These are phyloP conservation scores for Cornus controversa DNA, from an alignment of 148 eudicot genomes.

Conservation along the genomic window DNA sequence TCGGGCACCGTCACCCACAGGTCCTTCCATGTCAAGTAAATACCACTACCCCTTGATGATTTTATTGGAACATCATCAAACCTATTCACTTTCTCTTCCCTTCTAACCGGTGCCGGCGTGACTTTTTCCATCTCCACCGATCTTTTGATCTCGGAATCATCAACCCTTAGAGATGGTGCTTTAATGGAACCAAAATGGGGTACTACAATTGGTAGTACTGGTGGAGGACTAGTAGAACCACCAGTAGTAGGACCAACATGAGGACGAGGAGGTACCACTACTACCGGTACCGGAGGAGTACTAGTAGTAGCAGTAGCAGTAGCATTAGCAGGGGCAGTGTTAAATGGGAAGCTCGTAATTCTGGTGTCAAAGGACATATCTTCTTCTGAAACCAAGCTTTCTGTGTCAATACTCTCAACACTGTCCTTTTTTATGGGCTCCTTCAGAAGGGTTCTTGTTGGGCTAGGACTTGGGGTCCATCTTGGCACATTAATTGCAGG, in stretches of 20 bases:
- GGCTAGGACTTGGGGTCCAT: constrained; percentile 50
- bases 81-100: background rate
- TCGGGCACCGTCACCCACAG: constrained; percentile 36
- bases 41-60: background rate
- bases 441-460: constrained; percentile 11
- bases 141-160: background rate
- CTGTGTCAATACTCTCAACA: background rate
- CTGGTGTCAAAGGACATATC: constrained; percentile 2
- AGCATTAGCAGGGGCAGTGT: background rate
- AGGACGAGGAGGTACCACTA: too few relatives aligned
- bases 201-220: background rate
- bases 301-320: too few relatives aligned
- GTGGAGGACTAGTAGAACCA: background rate
- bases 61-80: background rate
- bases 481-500: constrained; percentile 18
- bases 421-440: constrained; percentile 1
- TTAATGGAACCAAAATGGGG: background rate
- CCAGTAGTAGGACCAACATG: too few relatives aligned
- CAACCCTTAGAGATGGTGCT: constrained; percentile 1
- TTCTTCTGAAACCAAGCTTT: background rate
- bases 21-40: constrained; percentile 42
- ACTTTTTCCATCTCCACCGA: background rate
- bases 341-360: constrained; percentile 25
- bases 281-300: background rate
- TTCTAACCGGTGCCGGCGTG: background rate